Base-by-base conservation (phyloP, 345 rosid species). In the Turritis glabra region DNA sequence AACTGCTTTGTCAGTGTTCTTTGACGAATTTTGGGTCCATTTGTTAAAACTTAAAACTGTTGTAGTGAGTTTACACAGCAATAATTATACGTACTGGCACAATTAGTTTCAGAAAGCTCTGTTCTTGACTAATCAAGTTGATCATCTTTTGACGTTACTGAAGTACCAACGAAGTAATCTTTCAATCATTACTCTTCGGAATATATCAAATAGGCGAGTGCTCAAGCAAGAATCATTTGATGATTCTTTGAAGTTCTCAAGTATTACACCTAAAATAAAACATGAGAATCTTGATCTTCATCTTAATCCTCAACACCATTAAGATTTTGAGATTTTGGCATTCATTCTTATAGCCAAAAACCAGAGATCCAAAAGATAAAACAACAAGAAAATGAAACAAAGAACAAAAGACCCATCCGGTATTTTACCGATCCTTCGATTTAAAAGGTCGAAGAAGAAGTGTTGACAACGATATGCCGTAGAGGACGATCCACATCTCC, bases 401-500 rank as follows among this genome's bases (percentile, higher is more conserved):
- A 37, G 27, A 74, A 35, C 15, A 57, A 4, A 38, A 26, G 19
- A 67, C 15, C 9, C 43, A 3, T 19, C 13, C 43, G 61, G 13
- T 58, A 1, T 37, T 48, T 9, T 5, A 61, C 69, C 30, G 67
- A 68, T 8, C n/a, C 41, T 67, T 67, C 59, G 2, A 23, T n/a
- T 71, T 64, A 77, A 62, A 77, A 77, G 53, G 67, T 71, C 3
- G 80, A 71, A 77, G 76, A 40, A 35, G 85, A 82, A 62, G 89
- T 83, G 80, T 84, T 88, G 74, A 88, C 84, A 19, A 90, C 93
- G 59, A 90, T 90, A 75, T 85, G 96, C 65, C 86, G 73, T 23
- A 90, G 94, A 0, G 97, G 94, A 72, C 88, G 85, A 73, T 85
- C 88, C 0, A 89, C 89, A 19, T 85, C 87, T 5, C 86, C 82